These are phyloP conservation scores for Nissolia schottii DNA, from an alignment of 306 rosid species.

Conservation along the genomic window DNA sequence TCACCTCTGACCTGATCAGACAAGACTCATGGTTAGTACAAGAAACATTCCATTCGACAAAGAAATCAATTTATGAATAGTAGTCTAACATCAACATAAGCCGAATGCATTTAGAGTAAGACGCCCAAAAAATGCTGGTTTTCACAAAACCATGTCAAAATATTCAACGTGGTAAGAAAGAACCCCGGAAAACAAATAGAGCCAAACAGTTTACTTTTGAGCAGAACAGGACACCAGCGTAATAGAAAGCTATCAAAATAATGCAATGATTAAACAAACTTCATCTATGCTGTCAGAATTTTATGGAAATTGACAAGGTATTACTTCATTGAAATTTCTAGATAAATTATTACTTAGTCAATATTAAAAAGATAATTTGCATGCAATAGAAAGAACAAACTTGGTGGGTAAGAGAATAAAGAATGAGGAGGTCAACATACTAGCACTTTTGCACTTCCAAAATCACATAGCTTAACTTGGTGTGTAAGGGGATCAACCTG, in stretches of 20 bases:
- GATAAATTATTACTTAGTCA: not conserved
- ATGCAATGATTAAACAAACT: not conserved
- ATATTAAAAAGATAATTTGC: not conserved
- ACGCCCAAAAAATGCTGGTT: not conserved
- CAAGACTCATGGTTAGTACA: constrained; percentile 10
- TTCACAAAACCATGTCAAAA: not conserved
- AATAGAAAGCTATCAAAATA: not conserved
- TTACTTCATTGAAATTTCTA: not conserved
- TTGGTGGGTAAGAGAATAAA: not conserved
- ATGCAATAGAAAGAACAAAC: not conserved
- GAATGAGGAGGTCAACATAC: constrained; percentile 46
- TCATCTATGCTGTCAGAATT: not conserved
- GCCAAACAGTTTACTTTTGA: not conserved
- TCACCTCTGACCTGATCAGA: constrained; percentile 76
- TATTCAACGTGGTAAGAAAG: not conserved
- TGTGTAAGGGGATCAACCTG: constrained; percentile 98
- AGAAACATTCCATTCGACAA: constrained; percentile 11
- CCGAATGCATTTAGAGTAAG: not conserved
- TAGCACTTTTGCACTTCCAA: constrained; percentile 96
- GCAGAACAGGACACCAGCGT: not conserved
- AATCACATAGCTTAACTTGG: constrained; percentile 94
- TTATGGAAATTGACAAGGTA: not conserved
- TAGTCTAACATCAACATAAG: not conserved
- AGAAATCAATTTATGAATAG: not conserved
- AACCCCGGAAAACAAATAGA: not conserved